Conservation (phyloP, 2,329 filamentous ascomycete genomes). For the Dothistroma pini region DNA sequence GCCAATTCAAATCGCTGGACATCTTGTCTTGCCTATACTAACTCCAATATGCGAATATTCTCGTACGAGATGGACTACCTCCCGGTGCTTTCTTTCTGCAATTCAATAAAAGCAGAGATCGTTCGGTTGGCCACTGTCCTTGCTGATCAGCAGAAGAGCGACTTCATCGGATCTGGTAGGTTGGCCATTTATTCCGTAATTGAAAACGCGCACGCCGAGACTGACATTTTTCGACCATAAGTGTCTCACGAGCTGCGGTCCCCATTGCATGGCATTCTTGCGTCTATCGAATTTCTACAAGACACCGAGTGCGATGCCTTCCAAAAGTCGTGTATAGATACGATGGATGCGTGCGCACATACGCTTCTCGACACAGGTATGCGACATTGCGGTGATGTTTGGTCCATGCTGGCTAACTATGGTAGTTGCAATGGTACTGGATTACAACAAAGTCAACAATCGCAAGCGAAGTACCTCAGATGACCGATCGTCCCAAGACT, state of each 20-base stretch:
- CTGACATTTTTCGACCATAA: too few species aligned
- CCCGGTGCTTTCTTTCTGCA: conserved; percentile 37
- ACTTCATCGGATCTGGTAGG: conserved; percentile 37
- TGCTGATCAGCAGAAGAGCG: conserved; percentile 45
- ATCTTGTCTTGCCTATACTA: conserved; percentile 40
- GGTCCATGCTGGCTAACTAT: background rate
- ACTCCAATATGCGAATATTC: conserved; percentile 40
- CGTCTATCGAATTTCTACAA: conserved; percentile 44
- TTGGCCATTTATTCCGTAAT: conserved; percentile 37
- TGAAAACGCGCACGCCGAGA: conserved; percentile 2
- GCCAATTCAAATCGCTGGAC: conserved; percentile 35
- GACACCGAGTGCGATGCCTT: conserved; percentile 36
- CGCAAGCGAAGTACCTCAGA: conserved; percentile 11
- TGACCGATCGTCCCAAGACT: conserved; percentile 11
- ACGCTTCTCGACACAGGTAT: conserved; percentile 16
- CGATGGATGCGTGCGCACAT: conserved; percentile 24
- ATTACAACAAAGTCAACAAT: conserved; percentile 22
- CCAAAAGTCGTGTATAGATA: conserved; percentile 23
- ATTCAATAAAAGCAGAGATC: conserved; percentile 39
- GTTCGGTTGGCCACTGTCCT: conserved; percentile 35
- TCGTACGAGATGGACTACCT: conserved; percentile 38
- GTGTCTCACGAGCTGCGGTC: conserved; percentile 52
- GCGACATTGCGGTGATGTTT: background rate
- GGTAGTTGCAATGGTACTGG: conserved; percentile 20
- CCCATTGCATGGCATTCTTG: conserved; percentile 31